Percentiles rank a stretch among this genome's conserved stretches.
These are phyloP conservation scores for Hirsutella minnesotensis DNA, from an alignment of 2,329 filamentous ascomycete genomes.

Conservation along the genomic window DNA sequence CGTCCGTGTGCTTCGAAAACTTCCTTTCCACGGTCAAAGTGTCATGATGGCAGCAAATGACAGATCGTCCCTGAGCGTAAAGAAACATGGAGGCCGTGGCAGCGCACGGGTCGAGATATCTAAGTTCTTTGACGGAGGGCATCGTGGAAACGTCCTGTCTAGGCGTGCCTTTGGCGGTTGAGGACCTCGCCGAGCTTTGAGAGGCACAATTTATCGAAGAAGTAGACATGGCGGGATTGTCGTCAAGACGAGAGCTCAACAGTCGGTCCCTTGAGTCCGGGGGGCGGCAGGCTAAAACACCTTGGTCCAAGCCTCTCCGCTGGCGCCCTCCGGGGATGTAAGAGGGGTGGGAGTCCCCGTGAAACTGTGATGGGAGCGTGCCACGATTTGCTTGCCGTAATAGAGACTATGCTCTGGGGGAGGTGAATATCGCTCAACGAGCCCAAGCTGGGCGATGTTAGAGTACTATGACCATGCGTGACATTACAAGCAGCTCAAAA, in stretches of 20 bases:
- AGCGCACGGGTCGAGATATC: conserved; percentile 73
- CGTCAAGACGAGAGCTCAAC: conserved; percentile 11
- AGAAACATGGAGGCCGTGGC: conserved; percentile 86
- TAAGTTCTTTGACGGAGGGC: conserved; percentile 34
- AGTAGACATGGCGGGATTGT: conserved; percentile 35
- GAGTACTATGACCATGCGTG: not conserved
- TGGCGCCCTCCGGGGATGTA: conserved; percentile 4
- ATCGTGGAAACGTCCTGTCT: conserved; percentile 39
- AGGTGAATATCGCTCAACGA: conserved; percentile 12
- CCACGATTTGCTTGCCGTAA: conserved; percentile 19
- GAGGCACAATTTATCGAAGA: conserved; percentile 47
- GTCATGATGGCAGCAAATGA: conserved; percentile 87
- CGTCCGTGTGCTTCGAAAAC: conserved; percentile 73
- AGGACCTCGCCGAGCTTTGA: conserved; percentile 44
- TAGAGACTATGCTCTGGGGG: conserved; percentile 15
- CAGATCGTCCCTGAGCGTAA: conserved; percentile 69
- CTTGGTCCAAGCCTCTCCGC: conserved; percentile 8
- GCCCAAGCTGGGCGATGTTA: conserved; percentile 12
- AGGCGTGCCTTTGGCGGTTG: conserved; percentile 28
- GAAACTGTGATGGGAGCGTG: conserved; percentile 28
- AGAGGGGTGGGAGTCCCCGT: conserved; percentile 15
- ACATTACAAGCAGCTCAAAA: not conserved
- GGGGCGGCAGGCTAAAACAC: conserved; percentile 11
- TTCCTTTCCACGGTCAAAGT: conserved; percentile 78
- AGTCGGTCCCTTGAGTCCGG: conserved; percentile 2